phyloP scores from a whole-genome alignment of 441 rosid genomes.

The Macaranga tanarius region DNA sequence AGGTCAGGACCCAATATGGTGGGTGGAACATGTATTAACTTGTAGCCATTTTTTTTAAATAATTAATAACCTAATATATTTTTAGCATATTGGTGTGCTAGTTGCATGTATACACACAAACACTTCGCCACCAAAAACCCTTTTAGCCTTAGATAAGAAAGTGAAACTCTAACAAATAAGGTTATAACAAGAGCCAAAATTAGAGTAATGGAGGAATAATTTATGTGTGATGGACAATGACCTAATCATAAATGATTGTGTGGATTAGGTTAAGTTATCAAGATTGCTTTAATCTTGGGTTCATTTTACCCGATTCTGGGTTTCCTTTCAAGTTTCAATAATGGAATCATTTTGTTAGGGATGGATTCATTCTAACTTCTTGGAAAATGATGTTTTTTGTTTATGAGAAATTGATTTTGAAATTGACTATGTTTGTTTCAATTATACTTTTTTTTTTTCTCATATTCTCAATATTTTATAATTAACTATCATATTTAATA shows the following conservation, averaged over 20 bases:
- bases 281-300: conserved; percentile 6
- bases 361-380: background rate
- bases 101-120: background rate
- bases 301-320: background rate
- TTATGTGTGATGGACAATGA: conserved; percentile 6
- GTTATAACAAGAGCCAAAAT: background rate
- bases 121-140: background rate
- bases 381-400: background rate
- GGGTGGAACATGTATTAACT: too few relatives aligned
- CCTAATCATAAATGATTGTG: background rate
- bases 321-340: conserved; percentile 9
- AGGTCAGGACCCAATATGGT: too few relatives aligned
- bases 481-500: too few relatives aligned
- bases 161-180: conserved; percentile 8
- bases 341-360: background rate
- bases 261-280: background rate
- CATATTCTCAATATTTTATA: background rate
- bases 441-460: too few relatives aligned
- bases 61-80: background rate
- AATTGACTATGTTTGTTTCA: background rate
- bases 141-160: background rate
- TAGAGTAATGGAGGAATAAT: background rate
- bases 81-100: background rate
- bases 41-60: too few relatives aligned
- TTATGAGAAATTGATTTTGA: background rate